A percentile compares a stretch with the other conserved stretches of the same genome.
These are phyloP conservation scores for Luffa acutangula DNA, from an alignment of 306 rosid genomes.

Conservation along the genomic window DNA sequence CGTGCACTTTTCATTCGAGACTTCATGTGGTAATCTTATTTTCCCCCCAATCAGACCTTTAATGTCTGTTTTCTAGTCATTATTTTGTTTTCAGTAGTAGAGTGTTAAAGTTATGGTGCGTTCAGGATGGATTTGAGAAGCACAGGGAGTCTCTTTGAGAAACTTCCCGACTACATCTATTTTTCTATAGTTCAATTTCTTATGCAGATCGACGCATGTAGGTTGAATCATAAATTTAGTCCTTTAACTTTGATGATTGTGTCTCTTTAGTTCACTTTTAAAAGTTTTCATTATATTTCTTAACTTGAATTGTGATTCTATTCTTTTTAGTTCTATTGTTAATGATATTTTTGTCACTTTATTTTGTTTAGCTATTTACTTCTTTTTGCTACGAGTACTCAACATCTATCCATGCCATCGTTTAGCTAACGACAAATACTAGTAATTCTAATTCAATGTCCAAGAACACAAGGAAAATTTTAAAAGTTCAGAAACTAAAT, in stretches of 20 bases:
- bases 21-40: constrained; percentile 70
- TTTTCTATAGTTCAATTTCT: not conserved
- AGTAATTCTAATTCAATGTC: not conserved
- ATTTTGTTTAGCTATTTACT: too few relatives aligned
- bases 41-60: not conserved
- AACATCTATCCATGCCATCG: not conserved
- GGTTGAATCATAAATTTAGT: not conserved
- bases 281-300: not conserved
- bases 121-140: not conserved
- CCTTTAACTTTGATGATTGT: not conserved
- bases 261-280: not conserved
- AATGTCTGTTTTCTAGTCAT: not conserved
- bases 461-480: not conserved
- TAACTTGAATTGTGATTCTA: not conserved
- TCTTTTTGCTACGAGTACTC: too few relatives aligned
- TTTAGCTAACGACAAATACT: not conserved
- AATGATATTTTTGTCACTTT: not conserved
- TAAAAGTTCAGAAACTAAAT: not conserved
- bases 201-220: not conserved
- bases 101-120: not conserved
- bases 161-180: not conserved
- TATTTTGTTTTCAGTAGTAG: not conserved
- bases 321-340: not conserved
- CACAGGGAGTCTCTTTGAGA: not conserved
- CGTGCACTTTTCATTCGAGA: constrained; percentile 79